Evolutionary conservation across 2,329 filamentous ascomycete species (phyloP), one percentile per base, ranked within the genome.

Genomic region (Ploettnerulaceae sp.): DNA sequence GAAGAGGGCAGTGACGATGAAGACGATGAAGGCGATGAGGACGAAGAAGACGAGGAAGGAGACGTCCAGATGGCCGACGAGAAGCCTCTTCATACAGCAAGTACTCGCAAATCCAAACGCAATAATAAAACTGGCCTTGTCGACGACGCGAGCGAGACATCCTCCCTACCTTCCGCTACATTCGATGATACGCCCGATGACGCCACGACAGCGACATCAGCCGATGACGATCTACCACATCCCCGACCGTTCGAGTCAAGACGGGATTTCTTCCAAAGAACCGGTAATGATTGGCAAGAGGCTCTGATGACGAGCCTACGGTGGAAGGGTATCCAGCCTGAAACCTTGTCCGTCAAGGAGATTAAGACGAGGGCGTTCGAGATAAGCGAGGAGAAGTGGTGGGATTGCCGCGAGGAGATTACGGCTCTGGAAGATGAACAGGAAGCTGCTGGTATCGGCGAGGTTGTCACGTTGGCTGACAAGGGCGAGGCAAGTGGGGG

Each of bases 351-450:
- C 0, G 72, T 94, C 61, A 98, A 98, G 72, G 93, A 97, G 71
- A 82, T 97, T 60, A 89, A 95, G 66, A 85, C 90, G 60, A 82
- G 81, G 64, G 93, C 89, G 1, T 98, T 96, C 65, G 84, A 89
- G 62, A 76, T 89, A 54, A 90, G 90, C 31, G 93, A 98, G 67
- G 86, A 90, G 69, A 95, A 95, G 66, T 98, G 93, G 93, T 98
- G 93, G 93, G 93, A 96, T 72, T 89, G 85, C 64, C 79, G 93
- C 59, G 93, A 98, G 70, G 91, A 97, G 69, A 86, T 98, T 56
- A 85, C 83, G 44, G 85, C 81, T 5, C 68, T 97, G 61, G 93
- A 98, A 68, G 91, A 96, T 67, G 91, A 96, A 70, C 89, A 97
- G 71, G 91, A 96, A 67, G 90, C 75, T 35, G 74, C 71, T 47